Base-by-base conservation (phyloP, 345 rosid species). In the Eutrema yunnanense region DNA sequence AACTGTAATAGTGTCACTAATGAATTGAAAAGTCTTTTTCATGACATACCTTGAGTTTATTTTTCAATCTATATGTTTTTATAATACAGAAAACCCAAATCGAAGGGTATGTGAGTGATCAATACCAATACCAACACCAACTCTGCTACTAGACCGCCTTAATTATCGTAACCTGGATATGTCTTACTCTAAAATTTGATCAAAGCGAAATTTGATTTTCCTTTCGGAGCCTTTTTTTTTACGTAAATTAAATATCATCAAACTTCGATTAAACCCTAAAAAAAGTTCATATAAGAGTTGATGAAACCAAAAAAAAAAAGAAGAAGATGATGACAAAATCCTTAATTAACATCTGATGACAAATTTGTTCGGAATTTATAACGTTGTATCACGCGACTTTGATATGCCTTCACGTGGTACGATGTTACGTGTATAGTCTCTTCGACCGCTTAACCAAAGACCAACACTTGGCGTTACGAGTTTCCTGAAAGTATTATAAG, bases 341-440 rank as follows among this genome's bases (percentile, higher is more conserved):
- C 56, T 34, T 38, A 36, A 62, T 6, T 42, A 33, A 34, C 47
- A 72, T 64, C 3, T 26, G 47, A 43, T 62, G 30, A 62, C 30
- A 62, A 5, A 9, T 62, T 12, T 32, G 19, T 54, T 9, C 19
- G 46, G 53, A 62, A 13, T 42, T 32, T 62, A 32, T 72, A 41
- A 72, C 36, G 30, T 61, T 41, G 53, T 29, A 52, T 32, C 57
- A 54, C 40, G 64, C 6, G 32, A 36, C 19, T 42, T 54, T 30
- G 63, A 43, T 14, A 55, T 16, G 33, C 10, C 76, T 34, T 73
- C 71, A 64, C 71, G 50, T 73, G 71, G 57, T 36, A 53, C 50
- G 12, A 53, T 55, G 19, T 4, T 2, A 46, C 57, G 57, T 55
- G 71, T 64, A 14, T 11, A 14, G 57, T 36, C 22, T 3, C 49